Conservation (phyloP, 2,329 filamentous ascomycete species). For the Teratosphaeria destructans region DNA sequence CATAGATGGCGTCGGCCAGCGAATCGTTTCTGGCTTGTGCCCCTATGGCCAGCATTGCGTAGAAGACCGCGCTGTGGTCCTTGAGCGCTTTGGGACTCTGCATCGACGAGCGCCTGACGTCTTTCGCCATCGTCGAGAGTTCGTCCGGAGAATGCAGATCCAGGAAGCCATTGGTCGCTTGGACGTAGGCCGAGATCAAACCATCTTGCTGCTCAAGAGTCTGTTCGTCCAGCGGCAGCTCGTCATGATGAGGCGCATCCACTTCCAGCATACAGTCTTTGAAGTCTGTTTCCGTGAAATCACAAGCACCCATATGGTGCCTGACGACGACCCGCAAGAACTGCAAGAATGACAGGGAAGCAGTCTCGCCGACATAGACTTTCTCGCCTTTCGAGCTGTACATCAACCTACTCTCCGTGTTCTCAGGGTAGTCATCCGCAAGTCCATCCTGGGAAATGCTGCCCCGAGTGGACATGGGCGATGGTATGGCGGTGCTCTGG, state of each 20-base stretch:
- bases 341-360: not conserved
- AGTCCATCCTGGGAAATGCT: not conserved
- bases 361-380: not conserved
- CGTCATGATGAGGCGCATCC: not conserved
- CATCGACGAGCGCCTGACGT: not conserved
- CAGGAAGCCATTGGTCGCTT: not conserved
- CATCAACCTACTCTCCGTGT: not conserved
- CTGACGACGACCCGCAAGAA: not conserved
- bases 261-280: not conserved
- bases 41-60: not conserved
- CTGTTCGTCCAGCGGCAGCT: not conserved
- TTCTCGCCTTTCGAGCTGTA: not conserved
- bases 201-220: not conserved
- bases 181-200: not conserved
- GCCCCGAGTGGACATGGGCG: not conserved
- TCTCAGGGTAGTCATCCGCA: not conserved
- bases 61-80: not conserved
- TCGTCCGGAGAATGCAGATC: not conserved
- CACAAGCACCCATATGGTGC: not conserved
- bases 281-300: not conserved
- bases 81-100: not conserved
- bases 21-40: not conserved
- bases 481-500: not conserved
- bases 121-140: not conserved
- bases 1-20: not conserved